Evolutionary conservation across 495 filamentous ascomycete species (phyloP), one percentile per base, ranked within the genome.

Genomic region (Penicillium coffeae): DNA sequence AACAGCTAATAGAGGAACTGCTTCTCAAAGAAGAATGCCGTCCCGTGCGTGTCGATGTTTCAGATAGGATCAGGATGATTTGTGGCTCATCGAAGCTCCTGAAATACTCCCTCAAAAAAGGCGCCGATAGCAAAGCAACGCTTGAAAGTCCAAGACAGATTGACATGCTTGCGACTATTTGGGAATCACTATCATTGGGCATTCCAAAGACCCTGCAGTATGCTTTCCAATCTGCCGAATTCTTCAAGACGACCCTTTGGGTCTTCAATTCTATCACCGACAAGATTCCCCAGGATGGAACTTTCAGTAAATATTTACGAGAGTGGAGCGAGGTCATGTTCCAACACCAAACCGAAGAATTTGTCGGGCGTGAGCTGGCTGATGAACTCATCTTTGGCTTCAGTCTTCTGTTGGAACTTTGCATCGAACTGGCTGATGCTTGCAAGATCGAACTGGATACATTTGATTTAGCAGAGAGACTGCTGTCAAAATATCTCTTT

Each of bases 401-500:
- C 49, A 64, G 70, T 46, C 60, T 64, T 36, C 65, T 81, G 16
- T 42, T 81, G 6, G 66, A 69, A 50, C 67, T 61, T 43, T 81
- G 77, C 46, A 58, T 81, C 15, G 66, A 79, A 14, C 60, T 75
- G 21, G 70, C 72, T n/a, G 69, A 69, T 25, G 51, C 55, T n/a
- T 68, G 64, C 18, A 62, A 72, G 38, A 63, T 73, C 30, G 51
- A 69, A 8, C 37, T 84, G 19, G 56, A 76, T 15, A 75, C 75
- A 22, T 66, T 67, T 66, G 63, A 66, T 4, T 72, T 90, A 35
- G 75, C 79, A 14, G 76, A 77, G 41, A 68, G 68, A 12, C 64
- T 93, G 13, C 85, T 90, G 55, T 76, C 69, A 50, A 79, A 72
- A 35, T 85, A 87, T 53, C 76, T 95, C 1, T 92, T 90, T 55